Evolutionary conservation across 805 yeast genomes (phyloP), one percentile per base, ranked within the genome.

Genomic region (Ogataea sp.): DNA sequence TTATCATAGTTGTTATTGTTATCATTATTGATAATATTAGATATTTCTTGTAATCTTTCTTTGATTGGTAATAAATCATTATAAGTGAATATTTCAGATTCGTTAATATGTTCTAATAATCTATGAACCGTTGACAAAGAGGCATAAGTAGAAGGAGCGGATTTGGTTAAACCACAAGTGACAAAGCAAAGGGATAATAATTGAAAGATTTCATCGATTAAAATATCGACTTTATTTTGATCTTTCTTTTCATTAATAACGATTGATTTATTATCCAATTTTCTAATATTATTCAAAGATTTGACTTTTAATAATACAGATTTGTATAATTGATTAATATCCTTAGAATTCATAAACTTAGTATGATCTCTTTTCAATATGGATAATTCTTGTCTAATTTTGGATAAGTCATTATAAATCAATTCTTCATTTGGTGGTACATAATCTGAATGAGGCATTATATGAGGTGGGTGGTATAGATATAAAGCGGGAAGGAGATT

Each of bases 71-170:
- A 65, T 47, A 88, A 70, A 58, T 93, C 98, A 49, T 83, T 84
- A 40, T 75, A 77, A 1, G 97, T 88, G 59, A 80, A 90, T 17
- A 85, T 86, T 40, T 78, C 79, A 37, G 85, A 75, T 55, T 85
- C 96, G 47, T 77, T 74, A 44, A 90, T 65, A 61, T 90, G 97
- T 46, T 78, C 84, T 48, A 93, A 68, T 42, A 93, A 65, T 49
- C 93, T 78, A 61, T 81, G 82, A 17, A 93, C 95, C 0, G 97
- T 87, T 32, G 88, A 71, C 32, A 90, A 64, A 3, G 95, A 84
- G 6, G 95, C 90, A 61, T 84, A 93, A 1, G 96, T 85, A 4
- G 97, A 96, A 1, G 97, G 96, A 1, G 96, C 95, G 27, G 87
- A 74, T 49, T 87, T 81, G 35, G 83, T 83, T 50, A 87, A 67